These are phyloP conservation scores for Linum trigynum DNA, from an alignment of 345 rosid genomes.

Conservation along the genomic window DNA sequence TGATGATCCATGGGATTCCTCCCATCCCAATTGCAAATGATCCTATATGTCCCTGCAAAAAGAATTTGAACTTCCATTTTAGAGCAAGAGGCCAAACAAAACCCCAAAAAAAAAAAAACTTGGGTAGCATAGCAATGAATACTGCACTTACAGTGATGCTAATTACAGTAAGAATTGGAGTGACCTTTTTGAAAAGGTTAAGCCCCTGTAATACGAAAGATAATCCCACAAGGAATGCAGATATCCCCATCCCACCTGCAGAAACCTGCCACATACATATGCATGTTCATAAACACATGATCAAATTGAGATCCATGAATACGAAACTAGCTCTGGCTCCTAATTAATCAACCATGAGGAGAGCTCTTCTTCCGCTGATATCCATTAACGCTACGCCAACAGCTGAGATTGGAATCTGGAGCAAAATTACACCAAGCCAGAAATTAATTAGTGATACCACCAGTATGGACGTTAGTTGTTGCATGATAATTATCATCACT, in stretches of 20 bases:
- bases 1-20: no score
- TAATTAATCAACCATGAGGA: constrained; percentile 28
- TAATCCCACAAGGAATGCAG: constrained; percentile 28
- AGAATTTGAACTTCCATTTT: background rate
- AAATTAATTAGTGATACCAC: no score
- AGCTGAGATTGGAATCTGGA: constrained; percentile 26
- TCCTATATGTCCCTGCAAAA: no score
- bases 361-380: constrained; percentile 42
- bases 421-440: background rate
- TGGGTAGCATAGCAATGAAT: no score
- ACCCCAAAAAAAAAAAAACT: no score
- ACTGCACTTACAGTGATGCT: constrained; percentile 30
- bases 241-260: constrained; percentile 29
- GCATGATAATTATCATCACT: no score
- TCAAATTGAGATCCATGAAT: background rate
- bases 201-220: constrained; percentile 35
- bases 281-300: no score
- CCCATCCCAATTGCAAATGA: no score
- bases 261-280: constrained; percentile 24
- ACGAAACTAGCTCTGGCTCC: no score
- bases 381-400: constrained; percentile 29
- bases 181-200: constrained; percentile 15
- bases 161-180: constrained; percentile 23
- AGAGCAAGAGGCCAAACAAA: no score
- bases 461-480: no score